phyloP scores from a whole-genome alignment of 148 eudicot genomes.

The Vaccinium macrocarpon region DNA sequence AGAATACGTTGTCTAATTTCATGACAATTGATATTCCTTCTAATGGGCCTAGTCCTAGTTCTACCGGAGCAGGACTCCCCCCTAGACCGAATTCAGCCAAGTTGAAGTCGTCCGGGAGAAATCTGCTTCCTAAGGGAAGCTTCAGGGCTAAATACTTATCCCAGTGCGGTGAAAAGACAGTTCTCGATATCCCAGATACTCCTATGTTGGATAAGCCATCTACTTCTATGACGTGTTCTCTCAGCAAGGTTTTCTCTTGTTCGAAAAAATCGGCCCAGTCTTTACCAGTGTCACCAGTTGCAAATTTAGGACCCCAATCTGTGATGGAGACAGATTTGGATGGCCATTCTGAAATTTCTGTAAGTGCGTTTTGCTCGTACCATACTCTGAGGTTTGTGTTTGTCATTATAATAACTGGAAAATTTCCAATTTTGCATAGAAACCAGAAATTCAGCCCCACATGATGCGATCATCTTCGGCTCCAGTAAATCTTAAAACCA shows the following conservation, averaged over 20 bases:
- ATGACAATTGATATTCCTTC: slow-evolving; percentile 27
- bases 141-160: slow-evolving; percentile 26
- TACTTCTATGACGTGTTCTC: slow-evolving; percentile 45
- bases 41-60: slow-evolving; percentile 32
- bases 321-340: slow-evolving; percentile 18
- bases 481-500: slow-evolving; percentile 40
- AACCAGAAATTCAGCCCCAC: slow-evolving; percentile 23
- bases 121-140: slow-evolving; percentile 39
- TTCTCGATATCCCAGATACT: slow-evolving; percentile 35
- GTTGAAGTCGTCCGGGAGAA: slow-evolving; percentile 33
- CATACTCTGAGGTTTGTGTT: background rate
- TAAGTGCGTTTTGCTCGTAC: slow-evolving; percentile 15
- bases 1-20: slow-evolving; percentile 31
- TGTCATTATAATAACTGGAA: background rate
- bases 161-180: slow-evolving; percentile 38
- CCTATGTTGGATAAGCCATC: slow-evolving; percentile 40
- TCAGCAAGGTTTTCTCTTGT: slow-evolving; percentile 34
- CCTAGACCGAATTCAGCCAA: slow-evolving; percentile 44
- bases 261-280: slow-evolving; percentile 39
- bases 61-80: slow-evolving; percentile 39
- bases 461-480: slow-evolving; percentile 49
- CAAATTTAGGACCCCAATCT: slow-evolving; percentile 25
- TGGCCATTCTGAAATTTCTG: slow-evolving; percentile 24
- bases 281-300: slow-evolving; percentile 44
- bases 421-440: slow-evolving; percentile 17